Evolutionary conservation across 2,329 filamentous ascomycete genomes (phyloP).

Genomic region (Volutella citrinella): DNA sequence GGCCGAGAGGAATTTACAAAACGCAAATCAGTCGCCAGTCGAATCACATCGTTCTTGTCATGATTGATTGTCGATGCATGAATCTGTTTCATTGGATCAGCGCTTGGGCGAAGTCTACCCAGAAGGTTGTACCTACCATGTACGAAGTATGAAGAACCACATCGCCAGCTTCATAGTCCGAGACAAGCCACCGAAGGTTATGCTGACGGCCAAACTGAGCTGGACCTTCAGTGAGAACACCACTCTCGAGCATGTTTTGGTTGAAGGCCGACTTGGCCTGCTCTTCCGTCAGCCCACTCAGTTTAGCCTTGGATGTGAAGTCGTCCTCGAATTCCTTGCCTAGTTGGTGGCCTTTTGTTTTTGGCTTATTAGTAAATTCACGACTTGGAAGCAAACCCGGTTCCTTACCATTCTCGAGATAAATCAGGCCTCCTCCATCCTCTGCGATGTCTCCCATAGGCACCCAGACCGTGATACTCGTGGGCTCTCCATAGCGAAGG

Average conservation of each 20-base stretch:
- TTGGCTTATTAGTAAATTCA: too few species aligned
- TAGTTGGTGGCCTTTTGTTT: conserved; percentile 31
- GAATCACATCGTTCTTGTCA: conserved; percentile 48
- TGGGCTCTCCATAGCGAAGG: conserved; percentile 52
- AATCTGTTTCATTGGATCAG: conserved; percentile 35
- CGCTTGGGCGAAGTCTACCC: neutral
- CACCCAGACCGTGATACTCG: conserved; percentile 56
- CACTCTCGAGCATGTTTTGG: conserved; percentile 57
- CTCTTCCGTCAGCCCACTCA: conserved; percentile 49
- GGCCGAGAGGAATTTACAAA: conserved; percentile 51
- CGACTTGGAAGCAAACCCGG: too few species aligned
- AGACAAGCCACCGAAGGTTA: conserved; percentile 34
- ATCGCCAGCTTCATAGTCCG: conserved; percentile 40
- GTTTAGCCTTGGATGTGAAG: conserved; percentile 47
- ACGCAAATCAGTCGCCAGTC: conserved; percentile 53
- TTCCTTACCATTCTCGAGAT: conserved; percentile 53
- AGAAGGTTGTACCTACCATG: conserved; percentile 21
- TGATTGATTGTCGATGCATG: conserved; percentile 56
- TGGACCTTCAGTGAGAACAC: conserved; percentile 50
- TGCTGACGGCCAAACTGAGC: conserved; percentile 32
- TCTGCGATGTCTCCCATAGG: conserved; percentile 53
- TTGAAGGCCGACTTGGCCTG: conserved; percentile 53
- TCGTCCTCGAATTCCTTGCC: conserved; percentile 48
- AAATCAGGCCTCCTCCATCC: conserved; percentile 57
- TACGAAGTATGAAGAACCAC: conserved; percentile 39